A percentile compares a stretch with the other conserved stretches of the same genome.
Evolutionary conservation across 2,329 filamentous ascomycete genomes (phyloP).

Genomic region (Fusarium chlamydosporum): DNA sequence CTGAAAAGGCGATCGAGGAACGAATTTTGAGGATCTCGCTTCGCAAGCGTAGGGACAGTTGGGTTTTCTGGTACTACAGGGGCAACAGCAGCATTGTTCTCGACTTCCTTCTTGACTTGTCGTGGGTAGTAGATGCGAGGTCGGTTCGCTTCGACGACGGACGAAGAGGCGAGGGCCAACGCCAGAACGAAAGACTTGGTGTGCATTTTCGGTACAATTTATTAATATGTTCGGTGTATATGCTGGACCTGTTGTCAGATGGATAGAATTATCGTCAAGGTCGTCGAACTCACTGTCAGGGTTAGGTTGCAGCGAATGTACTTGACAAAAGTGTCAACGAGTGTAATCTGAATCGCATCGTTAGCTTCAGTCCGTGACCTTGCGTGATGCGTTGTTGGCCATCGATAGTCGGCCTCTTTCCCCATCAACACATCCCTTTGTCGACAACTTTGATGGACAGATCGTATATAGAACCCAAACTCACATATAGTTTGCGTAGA

Average conservation of each 20-base stretch:
- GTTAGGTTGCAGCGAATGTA: slow-evolving; percentile 68
- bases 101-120: slow-evolving; percentile 66
- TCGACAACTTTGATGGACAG: neutral
- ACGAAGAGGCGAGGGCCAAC: slow-evolving; percentile 64
- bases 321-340: slow-evolving; percentile 70
- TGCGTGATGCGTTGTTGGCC: neutral
- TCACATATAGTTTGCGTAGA: slow-evolving; percentile 52
- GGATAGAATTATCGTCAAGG: neutral
- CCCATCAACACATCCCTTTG: neutral
- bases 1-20: slow-evolving; percentile 47
- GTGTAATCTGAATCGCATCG: slow-evolving; percentile 54
- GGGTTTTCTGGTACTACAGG: slow-evolving; percentile 55
- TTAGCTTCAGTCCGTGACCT: slow-evolving; percentile 22
- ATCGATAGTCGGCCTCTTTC: neutral
- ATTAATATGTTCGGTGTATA: slow-evolving; percentile 48
- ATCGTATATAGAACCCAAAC: slow-evolving; percentile 19
- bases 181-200: slow-evolving; percentile 62
- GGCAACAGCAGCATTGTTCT: slow-evolving; percentile 53
- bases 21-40: slow-evolving; percentile 43
- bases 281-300: slow-evolving; percentile 62
- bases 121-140: slow-evolving; percentile 71
- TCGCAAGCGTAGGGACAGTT: slow-evolving; percentile 24
- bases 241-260: slow-evolving; percentile 37
- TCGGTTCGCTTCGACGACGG: slow-evolving; percentile 60
- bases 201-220: slow-evolving; percentile 59